Conservation (phyloP, 192 early-diverging fungal genomes). For the Backusella tuberculispora region DNA sequence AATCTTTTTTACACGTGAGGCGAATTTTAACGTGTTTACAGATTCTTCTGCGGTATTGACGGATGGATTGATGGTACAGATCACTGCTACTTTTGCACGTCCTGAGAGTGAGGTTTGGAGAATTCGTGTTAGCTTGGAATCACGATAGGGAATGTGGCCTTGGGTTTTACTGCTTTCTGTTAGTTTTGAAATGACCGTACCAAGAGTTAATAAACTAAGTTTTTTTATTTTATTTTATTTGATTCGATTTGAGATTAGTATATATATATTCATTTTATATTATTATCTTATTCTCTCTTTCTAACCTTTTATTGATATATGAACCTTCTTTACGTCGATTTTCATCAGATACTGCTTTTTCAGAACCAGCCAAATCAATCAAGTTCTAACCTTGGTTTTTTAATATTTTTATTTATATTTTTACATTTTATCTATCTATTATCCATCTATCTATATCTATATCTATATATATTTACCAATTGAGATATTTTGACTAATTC, state of each 20-base stretch:
- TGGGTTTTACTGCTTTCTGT: conserved; percentile 65
- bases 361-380: conserved; percentile 73
- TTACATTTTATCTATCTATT: neutral
- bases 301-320: conserved; percentile 61
- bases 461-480: conserved; percentile 25
- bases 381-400: conserved; percentile 62
- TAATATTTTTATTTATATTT: neutral
- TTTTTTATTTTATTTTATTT: neutral
- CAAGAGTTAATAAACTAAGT: conserved; percentile 77
- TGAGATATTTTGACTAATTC: conserved; percentile 46
- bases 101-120: conserved; percentile 92
- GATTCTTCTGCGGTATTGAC: conserved; percentile 82
- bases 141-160: conserved; percentile 94
- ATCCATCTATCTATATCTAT: neutral
- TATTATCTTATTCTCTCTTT: conserved; percentile 47
- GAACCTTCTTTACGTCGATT: conserved; percentile 26
- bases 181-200: conserved; percentile 90
- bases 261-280: too few species aligned
- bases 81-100: conserved; percentile 86
- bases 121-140: conserved; percentile 95
- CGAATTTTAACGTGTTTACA: conserved; percentile 94
- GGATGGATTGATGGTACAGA: conserved; percentile 90
- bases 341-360: conserved; percentile 25
- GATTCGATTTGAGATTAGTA: conserved; percentile 85
- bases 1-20: conserved; percentile 89